Conservation (phyloP, 495 filamentous ascomycete species). For the Hyaloscypha variabilis region DNA sequence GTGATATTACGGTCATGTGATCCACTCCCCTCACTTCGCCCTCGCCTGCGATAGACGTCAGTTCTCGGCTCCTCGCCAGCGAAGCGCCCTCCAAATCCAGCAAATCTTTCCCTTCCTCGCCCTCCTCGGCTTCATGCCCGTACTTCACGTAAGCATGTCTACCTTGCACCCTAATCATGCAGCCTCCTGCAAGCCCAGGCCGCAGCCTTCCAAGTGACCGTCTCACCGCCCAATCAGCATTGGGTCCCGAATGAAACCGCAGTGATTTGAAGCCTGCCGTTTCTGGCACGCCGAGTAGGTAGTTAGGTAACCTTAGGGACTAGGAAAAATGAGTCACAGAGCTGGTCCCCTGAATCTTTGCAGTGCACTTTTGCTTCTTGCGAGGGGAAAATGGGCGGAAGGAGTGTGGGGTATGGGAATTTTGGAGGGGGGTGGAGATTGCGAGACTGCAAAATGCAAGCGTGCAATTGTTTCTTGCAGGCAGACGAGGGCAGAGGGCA, state of each 20-base stretch:
- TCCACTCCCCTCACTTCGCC: not conserved
- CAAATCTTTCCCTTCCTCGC: not conserved
- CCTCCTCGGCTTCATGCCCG: not conserved
- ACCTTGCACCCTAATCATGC: not conserved
- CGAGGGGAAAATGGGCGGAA: not conserved
- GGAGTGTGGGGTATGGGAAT: not conserved
- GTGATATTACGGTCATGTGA: not conserved
- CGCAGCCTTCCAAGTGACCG: not conserved
- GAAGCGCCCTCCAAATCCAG: not conserved
- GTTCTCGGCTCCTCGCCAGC: not conserved
- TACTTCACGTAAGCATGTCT: not conserved
- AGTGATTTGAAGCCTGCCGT: not conserved
- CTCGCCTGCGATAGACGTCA: not conserved
- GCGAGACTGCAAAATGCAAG: not conserved
- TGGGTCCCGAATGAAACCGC: not conserved
- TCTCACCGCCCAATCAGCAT: not conserved
- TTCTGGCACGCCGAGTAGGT: constrained; percentile 1
- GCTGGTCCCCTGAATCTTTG: not conserved
- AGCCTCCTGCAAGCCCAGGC: not conserved
- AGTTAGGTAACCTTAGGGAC: not conserved
- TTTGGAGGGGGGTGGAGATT: not conserved
- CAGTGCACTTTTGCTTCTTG: not conserved
- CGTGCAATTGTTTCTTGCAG: not conserved
- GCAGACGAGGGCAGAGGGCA: not conserved
- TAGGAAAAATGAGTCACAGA: not conserved